phyloP scores from a whole-genome alignment of 768 basidiomycete genomes.

The Gymnopilus dilepis region DNA sequence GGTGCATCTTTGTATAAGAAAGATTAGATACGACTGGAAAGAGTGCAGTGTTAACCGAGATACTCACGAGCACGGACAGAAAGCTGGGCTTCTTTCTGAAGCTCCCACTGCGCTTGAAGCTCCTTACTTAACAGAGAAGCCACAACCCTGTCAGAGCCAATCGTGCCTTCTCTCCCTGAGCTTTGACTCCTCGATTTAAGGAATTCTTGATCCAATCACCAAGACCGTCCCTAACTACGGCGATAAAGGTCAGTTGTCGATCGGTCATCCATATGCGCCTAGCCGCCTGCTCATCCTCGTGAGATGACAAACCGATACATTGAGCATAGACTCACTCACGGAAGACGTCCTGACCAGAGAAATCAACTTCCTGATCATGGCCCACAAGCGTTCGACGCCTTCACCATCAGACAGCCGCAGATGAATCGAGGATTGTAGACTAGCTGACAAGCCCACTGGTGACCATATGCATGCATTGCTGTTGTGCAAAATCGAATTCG shows the following conservation, averaged over 20 bases:
- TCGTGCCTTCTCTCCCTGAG: constrained; percentile 18
- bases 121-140: constrained; percentile 16
- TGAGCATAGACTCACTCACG: constrained; percentile 31
- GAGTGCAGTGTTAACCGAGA: background rate
- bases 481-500: constrained; percentile 36
- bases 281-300: constrained; percentile 18
- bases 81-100: constrained; percentile 37
- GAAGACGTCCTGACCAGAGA: constrained; percentile 33
- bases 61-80: background rate
- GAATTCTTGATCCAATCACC: constrained; percentile 37
- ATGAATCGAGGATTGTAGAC: constrained; percentile 37
- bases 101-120: constrained; percentile 36
- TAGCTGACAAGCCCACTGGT: constrained; percentile 27
- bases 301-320: background rate
- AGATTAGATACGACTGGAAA: background rate
- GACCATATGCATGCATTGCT: constrained; percentile 39
- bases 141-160: constrained; percentile 23
- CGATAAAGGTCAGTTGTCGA: constrained; percentile 31
- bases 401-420: constrained; percentile 41
- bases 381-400: constrained; percentile 41
- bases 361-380: constrained; percentile 38
- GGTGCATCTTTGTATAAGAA: constrained; percentile 35
- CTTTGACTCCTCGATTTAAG: constrained; percentile 16
- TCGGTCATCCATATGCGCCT: constrained; percentile 40
- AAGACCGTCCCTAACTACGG: constrained; percentile 32